A percentile compares a stretch with the other conserved stretches of the same genome.
These are phyloP conservation scores for Luffa aegyptiaca DNA, from an alignment of 306 rosid genomes.

Conservation along the genomic window DNA sequence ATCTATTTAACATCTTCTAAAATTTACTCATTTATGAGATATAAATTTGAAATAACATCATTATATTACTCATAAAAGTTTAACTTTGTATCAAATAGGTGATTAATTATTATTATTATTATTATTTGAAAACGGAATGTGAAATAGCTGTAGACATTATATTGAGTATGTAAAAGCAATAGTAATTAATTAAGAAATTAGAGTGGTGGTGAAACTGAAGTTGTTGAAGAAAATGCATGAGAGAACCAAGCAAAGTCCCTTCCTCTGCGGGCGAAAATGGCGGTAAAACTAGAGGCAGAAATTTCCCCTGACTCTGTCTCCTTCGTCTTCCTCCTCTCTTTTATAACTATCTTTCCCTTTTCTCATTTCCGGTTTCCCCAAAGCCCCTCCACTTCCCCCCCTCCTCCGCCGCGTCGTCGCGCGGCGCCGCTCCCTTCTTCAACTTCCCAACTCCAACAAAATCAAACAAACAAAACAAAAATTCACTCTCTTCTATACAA, in stretches of 20 bases:
- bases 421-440: constrained; percentile 10
- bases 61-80: too few relatives aligned
- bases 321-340: constrained; percentile 15
- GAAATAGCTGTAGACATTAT: too few relatives aligned
- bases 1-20: too few relatives aligned
- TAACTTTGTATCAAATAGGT: too few relatives aligned
- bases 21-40: too few relatives aligned
- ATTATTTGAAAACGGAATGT: too few relatives aligned
- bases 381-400: neutral
- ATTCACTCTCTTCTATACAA: too few relatives aligned
- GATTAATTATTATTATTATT: too few relatives aligned
- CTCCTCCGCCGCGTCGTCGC: constrained; percentile 26
- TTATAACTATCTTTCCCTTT: constrained; percentile 19
- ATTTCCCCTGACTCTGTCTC: constrained; percentile 24
- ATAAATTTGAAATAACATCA: too few relatives aligned
- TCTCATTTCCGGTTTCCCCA: constrained; percentile 20
- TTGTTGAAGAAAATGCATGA: neutral
- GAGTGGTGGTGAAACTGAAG: neutral
- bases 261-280: constrained; percentile 14
- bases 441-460: neutral
- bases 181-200: too few relatives aligned
- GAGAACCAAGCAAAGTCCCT: neutral
- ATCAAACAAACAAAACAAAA: neutral
- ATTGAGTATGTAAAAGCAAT: too few relatives aligned
- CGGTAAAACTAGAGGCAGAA: constrained; percentile 48